Conservation (phyloP, 1,284 basidiomycete genomes). For the Puccinia polysora region DNA sequence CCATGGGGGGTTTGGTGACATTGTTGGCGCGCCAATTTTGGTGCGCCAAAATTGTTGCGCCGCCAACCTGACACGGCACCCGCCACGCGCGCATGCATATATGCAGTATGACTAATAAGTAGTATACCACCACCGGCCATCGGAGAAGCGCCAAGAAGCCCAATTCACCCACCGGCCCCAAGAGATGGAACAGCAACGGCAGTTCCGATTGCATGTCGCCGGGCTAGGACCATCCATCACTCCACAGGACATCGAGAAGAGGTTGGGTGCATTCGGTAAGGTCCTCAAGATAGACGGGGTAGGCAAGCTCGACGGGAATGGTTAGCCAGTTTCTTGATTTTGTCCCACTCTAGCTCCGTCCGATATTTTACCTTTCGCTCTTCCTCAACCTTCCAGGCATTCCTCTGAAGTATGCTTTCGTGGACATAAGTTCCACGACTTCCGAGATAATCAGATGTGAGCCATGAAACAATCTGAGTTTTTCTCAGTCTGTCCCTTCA, state of each 20-base stretch:
- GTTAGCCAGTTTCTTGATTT: too few species aligned
- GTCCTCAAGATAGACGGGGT: constrained; percentile 67
- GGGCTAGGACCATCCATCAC: constrained; percentile 66
- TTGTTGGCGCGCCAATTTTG: too few species aligned
- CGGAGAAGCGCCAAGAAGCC: too few species aligned
- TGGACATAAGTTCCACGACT: constrained; percentile 65
- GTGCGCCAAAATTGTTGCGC: too few species aligned
- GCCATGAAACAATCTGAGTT: constrained; percentile 48
- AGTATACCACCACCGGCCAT: too few species aligned
- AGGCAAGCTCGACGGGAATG: constrained; percentile 62
- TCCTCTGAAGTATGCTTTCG: constrained; percentile 66
- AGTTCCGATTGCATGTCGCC: constrained; percentile 64
- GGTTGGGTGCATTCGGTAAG: constrained; percentile 64
- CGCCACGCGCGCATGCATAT: too few species aligned
- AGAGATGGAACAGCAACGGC: too few species aligned
- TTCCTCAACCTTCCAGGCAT: constrained; percentile 51
- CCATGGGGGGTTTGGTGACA: too few species aligned
- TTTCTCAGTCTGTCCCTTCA: background rate
- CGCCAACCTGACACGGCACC: too few species aligned
- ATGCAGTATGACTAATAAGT: too few species aligned
- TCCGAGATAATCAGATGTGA: constrained; percentile 63
- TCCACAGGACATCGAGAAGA: constrained; percentile 59
- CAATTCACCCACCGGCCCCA: too few species aligned
- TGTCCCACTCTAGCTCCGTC: too few species aligned
- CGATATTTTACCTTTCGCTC: background rate